Evolutionary conservation across 495 filamentous ascomycete genomes (phyloP).

Genomic region (Penicillium roqueforti): DNA sequence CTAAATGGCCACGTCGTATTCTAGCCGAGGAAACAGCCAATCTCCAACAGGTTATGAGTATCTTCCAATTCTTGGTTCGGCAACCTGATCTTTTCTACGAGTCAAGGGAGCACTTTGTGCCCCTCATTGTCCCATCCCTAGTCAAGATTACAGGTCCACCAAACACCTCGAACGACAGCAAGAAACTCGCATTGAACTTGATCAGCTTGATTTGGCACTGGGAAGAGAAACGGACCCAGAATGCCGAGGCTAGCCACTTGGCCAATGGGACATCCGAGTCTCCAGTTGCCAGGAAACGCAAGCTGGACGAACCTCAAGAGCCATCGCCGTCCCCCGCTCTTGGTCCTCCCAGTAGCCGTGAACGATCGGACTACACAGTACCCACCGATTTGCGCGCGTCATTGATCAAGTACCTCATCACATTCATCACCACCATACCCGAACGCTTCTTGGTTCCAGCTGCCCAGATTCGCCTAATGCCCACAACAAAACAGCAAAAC

Average conservation of each 20-base stretch:
- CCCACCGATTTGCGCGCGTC: slow-evolving; percentile 61
- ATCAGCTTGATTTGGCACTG: slow-evolving; percentile 87
- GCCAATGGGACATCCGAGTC: slow-evolving; percentile 57
- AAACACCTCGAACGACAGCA: slow-evolving; percentile 86
- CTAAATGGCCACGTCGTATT: slow-evolving; percentile 84
- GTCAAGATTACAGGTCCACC: slow-evolving; percentile 82
- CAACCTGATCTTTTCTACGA: slow-evolving; percentile 95
- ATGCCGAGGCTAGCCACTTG: slow-evolving; percentile 31
- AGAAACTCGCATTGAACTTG: slow-evolving; percentile 85
- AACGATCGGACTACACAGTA: slow-evolving; percentile 65
- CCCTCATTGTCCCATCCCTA: slow-evolving; percentile 81
- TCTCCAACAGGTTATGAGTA: slow-evolving; percentile 90
- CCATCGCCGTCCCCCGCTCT: slow-evolving; percentile 37
- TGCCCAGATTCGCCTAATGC: slow-evolving; percentile 55
- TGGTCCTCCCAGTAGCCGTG: slow-evolving; percentile 48
- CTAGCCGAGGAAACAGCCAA: slow-evolving; percentile 95
- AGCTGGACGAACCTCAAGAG: slow-evolving; percentile 54
- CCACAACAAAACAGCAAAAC: slow-evolving; percentile 41
- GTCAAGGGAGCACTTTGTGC: slow-evolving; percentile 82
- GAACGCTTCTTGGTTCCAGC: slow-evolving; percentile 76
- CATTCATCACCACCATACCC: slow-evolving; percentile 85
- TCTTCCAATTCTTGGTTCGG: slow-evolving; percentile 92
- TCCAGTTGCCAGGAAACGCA: slow-evolving; percentile 71
- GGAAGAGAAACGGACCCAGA: slow-evolving; percentile 75
- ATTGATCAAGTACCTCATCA: slow-evolving; percentile 87